Evolutionary conservation across 306 rosid genomes (phyloP).

Genomic region (Potentilla sterilis): DNA sequence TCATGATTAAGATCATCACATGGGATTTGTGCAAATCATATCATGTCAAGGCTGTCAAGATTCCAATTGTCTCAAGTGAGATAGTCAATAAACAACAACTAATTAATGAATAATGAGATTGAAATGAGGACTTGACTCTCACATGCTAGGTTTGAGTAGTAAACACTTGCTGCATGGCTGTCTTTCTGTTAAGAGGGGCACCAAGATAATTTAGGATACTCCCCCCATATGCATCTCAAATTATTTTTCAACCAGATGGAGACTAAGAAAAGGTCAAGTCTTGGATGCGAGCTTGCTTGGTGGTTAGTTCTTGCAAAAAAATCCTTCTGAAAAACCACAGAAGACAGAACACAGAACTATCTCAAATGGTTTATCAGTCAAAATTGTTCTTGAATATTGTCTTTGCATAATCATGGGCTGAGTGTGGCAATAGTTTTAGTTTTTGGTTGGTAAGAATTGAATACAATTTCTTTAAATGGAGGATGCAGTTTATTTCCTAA

Average conservation of each 20-base stretch:
- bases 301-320: not conserved
- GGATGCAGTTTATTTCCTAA: not conserved
- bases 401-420: not conserved
- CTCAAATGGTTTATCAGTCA: not conserved
- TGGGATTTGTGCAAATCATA: constrained; percentile 8
- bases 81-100: constrained; percentile 1
- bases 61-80: constrained; percentile 23
- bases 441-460: not conserved
- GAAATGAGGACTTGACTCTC: constrained; percentile 12
- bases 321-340: not conserved
- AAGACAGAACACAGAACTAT: not conserved
- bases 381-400: not conserved
- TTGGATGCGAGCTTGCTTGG: not conserved
- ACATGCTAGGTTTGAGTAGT: constrained; percentile 17
- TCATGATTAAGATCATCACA: constrained; percentile 3
- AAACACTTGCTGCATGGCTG: constrained; percentile 11
- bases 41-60: constrained; percentile 23
- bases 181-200: constrained; percentile 18
- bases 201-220: constrained; percentile 13
- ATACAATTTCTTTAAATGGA: not conserved
- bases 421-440: not conserved
- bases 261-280: not conserved
- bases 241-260: not conserved
- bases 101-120: not conserved
- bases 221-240: not conserved